A percentile compares a stretch with the other conserved stretches of the same genome.
Evolutionary conservation across 768 basidiomycete genomes (phyloP).

Genomic region (Sarcodon sp.): DNA sequence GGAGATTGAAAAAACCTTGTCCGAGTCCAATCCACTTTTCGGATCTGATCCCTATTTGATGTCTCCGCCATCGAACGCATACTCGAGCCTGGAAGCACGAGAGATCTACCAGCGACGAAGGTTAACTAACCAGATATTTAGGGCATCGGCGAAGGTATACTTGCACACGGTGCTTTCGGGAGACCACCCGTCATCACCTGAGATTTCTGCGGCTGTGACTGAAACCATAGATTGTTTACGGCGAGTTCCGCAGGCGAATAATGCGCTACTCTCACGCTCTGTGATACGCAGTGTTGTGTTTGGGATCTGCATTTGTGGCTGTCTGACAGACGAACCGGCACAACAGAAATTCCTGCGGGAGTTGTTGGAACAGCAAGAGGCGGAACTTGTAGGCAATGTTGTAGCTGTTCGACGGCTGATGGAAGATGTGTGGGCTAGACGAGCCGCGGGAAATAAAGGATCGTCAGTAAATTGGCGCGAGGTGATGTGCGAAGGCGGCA

Average conservation of each 20-base stretch:
- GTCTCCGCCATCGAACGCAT: conserved; percentile 1
- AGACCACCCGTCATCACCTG: conserved; percentile 49
- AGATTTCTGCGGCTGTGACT: conserved; percentile 41
- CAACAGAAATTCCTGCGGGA: conserved; percentile 30
- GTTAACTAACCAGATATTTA: conserved; percentile 41
- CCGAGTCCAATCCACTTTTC: conserved; percentile 15
- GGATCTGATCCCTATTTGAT: not conserved
- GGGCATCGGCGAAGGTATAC: conserved; percentile 62
- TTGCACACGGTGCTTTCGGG: conserved; percentile 69
- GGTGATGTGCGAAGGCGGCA: conserved; percentile 28
- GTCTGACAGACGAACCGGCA: conserved; percentile 38
- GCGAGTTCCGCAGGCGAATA: conserved; percentile 19
- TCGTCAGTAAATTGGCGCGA: conserved; percentile 49
- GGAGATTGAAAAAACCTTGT: conserved; percentile 33
- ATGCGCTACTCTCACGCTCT: conserved; percentile 23
- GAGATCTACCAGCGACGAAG: conserved; percentile 19
- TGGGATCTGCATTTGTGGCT: conserved; percentile 61
- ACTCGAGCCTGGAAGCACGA: conserved; percentile 3
- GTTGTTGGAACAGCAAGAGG: conserved; percentile 37
- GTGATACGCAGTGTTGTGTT: conserved; percentile 74
- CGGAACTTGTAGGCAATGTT: conserved; percentile 53
- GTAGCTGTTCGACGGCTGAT: conserved; percentile 40
- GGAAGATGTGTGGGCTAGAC: conserved; percentile 40
- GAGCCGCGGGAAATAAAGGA: conserved; percentile 14
- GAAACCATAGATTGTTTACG: conserved; percentile 38